Evolutionary conservation across 192 early-diverging fungal genomes (phyloP), one percentile per base, ranked within the genome.

Genomic region (Mycoemilia scoparia): DNA sequence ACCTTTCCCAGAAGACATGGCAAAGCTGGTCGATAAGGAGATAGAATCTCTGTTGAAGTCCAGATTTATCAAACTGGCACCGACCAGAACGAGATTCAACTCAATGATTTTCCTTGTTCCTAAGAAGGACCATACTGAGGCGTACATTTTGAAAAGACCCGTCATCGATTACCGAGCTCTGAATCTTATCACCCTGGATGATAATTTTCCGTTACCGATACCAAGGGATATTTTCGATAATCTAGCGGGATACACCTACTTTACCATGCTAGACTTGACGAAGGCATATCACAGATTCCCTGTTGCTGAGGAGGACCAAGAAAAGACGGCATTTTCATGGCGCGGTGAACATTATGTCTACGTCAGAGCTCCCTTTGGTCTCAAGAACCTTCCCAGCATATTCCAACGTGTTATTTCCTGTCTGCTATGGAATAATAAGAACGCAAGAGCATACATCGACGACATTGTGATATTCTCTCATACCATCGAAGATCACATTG

Each of bases 241-340:
- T 10, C 10, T 36, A 2, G 34, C 34, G 6, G 34, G 34, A 2
- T 11, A 21, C 6, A 20, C 11, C 20, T n/a, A 24, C 25, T 21
- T 36, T 21, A 21, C 19, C 4, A 36, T 13, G 18, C 34, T 36
- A 7, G 34, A 36, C 19, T 24, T 36, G 11, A 19, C 34, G 6
- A 36, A 36, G 17, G 34, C 34, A 2, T 36, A 36, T 13, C 34
- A 36, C 17, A 11, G 19, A 21, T 36, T 36, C 20, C 17, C 4
- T 6, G 34, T 36, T 2, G 34, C 34, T 1, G 34, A 20, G 16
- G 34, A 16, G 14, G 34, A 36, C 20, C 34, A 36, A 13, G 22
- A 21, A 2, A 36, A 36, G 17, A 36, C 34, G 16, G 34, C 19
- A 12, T 36, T 36, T 36, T 13, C 34, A 16, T 36, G 34, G 34